A percentile compares a stretch with the other conserved stretches of the same genome.
Conservation (phyloP, 139 green algal genomes). For the Chlorella sp. region DNA sequence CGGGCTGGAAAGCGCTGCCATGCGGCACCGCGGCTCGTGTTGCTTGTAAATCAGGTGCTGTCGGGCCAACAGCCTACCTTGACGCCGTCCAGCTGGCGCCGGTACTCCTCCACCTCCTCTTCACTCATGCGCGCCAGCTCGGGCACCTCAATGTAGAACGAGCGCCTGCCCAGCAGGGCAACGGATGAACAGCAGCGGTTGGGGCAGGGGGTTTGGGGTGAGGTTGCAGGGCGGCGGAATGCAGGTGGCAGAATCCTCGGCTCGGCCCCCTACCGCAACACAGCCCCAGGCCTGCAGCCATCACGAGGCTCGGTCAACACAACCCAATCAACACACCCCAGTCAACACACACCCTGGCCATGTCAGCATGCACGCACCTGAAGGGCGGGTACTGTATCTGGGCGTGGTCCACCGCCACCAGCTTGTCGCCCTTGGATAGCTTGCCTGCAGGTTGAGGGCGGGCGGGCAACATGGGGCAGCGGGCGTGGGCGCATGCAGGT, state of each 20-base stretch:
- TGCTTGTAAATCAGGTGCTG: no score
- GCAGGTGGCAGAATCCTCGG: no score
- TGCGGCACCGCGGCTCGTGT: no score
- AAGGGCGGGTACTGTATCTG: slow-evolving; percentile 84
- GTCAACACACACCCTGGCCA: neutral
- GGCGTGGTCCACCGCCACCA: slow-evolving; percentile 84
- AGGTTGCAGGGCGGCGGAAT: neutral
- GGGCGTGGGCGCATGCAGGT: no score
- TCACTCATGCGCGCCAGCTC: slow-evolving; percentile 78
- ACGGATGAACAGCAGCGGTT: no score
- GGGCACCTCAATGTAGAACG: slow-evolving; percentile 89
- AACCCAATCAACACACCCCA: neutral
- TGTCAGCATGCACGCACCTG: slow-evolving; percentile 16
- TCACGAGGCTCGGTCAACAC: neutral
- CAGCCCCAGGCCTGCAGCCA: neutral
- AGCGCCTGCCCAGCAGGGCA: slow-evolving; percentile 81
- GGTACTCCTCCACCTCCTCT: slow-evolving; percentile 72
- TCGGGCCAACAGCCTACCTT: slow-evolving; percentile 45
- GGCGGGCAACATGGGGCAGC: no score
- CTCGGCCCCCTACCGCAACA: no score
- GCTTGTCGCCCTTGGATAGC: slow-evolving; percentile 90
- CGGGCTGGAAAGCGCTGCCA: no score
- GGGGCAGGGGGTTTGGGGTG: slow-evolving; percentile 66
- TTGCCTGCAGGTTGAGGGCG: slow-evolving; percentile 47
- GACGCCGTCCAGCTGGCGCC: slow-evolving; percentile 80